Base-by-base conservation (phyloP, 108 stramenopile genomes). In the Cyclotella kingstonii region DNA sequence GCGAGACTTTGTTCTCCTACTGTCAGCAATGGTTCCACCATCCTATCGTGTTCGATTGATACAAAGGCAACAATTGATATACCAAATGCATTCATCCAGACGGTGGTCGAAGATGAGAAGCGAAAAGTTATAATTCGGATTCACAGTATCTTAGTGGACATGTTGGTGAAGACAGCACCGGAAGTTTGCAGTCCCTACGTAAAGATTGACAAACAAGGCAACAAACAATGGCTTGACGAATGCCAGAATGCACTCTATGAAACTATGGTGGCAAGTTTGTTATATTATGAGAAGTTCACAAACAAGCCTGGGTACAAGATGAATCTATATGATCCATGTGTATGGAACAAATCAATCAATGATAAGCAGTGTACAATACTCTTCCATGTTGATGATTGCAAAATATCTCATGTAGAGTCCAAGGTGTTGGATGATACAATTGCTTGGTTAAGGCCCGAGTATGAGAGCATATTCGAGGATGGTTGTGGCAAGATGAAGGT, bases 81-180 rank as follows among this genome's bases (percentile, higher is more conserved):
- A 11, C 77, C 77, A 0, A 62, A 56, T 21, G 73, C 80, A 0
- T 86, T 81, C n/a, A n/a, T n/a, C n/a, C n/a, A n/a, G n/a, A n/a
- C n/a, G n/a, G n/a, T n/a, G n/a, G n/a, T n/a, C n/a, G 54, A 65
- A 0, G 75, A 61, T 26, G 52, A 57, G 2, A 48, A 45, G 51
- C 41, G 53, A 1, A 5, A 25, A 12, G 50, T 60, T 1, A 44
- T 72, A 3, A 49, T 76, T 11, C 33, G 27, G 14, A 60, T 78
- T 0, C 10, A 47, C 0, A 68, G 77, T 22, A 12, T 30, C 1
- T 7, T 82, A 33, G 74, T 44, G 0, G 68, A 79, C 2, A 22
- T 71, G 17, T 35, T 82, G 10, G 38, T 48, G 1, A 34, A 72
- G 19, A 67, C 64, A 15, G 58, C 42, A 34, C 62, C 62, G 33